Evolutionary conservation across 495 filamentous ascomycete genomes (phyloP), one percentile per base, ranked within the genome.

Genomic region (Annulohypoxylon maeteangense): DNA sequence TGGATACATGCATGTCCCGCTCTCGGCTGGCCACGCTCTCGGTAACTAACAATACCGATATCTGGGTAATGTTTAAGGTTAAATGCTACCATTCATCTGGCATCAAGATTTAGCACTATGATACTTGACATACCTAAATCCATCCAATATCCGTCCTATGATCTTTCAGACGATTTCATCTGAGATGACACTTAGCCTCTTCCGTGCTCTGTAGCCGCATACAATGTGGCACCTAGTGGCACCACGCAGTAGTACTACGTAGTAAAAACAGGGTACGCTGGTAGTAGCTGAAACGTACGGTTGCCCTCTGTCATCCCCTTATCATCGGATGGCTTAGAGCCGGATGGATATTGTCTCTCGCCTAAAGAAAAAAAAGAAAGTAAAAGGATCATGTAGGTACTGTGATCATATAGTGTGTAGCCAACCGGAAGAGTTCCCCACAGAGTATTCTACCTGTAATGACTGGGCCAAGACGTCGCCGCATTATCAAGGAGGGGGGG

Each of bases 281-380:
- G 59, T 18, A 51, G 18, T 31, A 23, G 55, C 70, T 72, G 70
- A 72, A 72, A 72, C 70, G 54, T 56, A 68, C 16, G 40, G 38
- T 8, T 16, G 16, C 20, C 40, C 40, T 44, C n/a, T 4, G 16
- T 32, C 12, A 16, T 59, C 65, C 56, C 31, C 61, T 68, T 68
- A 40, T 53, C 65, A 40, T 68, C 70, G 70, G 70, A 72, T 72
- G 55, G 32, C 14, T 18, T 29, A 48, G 40, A 72, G 42, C 70
- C 65, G 70, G 65, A 53, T 50, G 7, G 31, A 44, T 25, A 54
- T 63, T 34, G 60, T 32, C 36, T 57, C 56, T 70, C 68, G 62
- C 69, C 23, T 65, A 61, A 62, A 47, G 29, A 63, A 62, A 42
- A 50, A 23, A 48, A 55, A 47, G 23, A 53, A 60, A 23, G 53